Base-by-base conservation (phyloP, 2,329 filamentous ascomycete species). In the Fusarium liriodendri region DNA sequence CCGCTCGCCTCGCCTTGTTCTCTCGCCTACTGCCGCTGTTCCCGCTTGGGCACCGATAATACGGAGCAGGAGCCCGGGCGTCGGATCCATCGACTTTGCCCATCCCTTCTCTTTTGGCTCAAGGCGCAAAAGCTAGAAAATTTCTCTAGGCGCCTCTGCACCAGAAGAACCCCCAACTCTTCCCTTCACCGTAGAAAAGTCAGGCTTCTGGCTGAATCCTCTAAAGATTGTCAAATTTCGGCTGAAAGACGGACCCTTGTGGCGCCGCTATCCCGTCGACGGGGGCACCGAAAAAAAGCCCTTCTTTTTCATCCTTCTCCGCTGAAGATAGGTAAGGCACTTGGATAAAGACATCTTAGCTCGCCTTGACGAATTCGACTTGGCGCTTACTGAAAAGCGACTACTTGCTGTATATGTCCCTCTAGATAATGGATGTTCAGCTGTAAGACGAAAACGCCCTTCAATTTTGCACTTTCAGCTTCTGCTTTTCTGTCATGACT, bases 221-320 rank as follows among this genome's bases (percentile, higher is more conserved):
- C 45, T 25, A 8, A 47, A 58, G 65, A 67, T 69, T 69, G 62
- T 55, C 70, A 76, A 74, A 77, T 77, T 72, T 76, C 70, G 70
- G 62, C 67, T 72, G 74, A 55, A 61, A 37, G 68, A 74, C 65
- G 54, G 62, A 69, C 66, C 72, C 74, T 71, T 75, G 74, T 72
- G 73, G 75, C 75, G 64, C 60, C 52, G 58, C 65, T 74, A 67
- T 38, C 61, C 52, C 27, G 40, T 45, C 55, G 38, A 76, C 50
- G 70, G 72, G 54, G 71, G 66, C 69, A 55, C 42, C 38, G 58
- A 22, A 52, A 59, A 66, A 52, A 59, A 64, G 61, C 64, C 54
- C 58, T 55, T 63, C 18, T 33, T 54, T 63, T 63, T 62, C 32
- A 47, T 38, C 52, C 58, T 65, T 55, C 16, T 22, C 22, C 33